phyloP scores from a whole-genome alignment of 2,329 filamentous ascomycete genomes.

The Trichoderma koningii region DNA sequence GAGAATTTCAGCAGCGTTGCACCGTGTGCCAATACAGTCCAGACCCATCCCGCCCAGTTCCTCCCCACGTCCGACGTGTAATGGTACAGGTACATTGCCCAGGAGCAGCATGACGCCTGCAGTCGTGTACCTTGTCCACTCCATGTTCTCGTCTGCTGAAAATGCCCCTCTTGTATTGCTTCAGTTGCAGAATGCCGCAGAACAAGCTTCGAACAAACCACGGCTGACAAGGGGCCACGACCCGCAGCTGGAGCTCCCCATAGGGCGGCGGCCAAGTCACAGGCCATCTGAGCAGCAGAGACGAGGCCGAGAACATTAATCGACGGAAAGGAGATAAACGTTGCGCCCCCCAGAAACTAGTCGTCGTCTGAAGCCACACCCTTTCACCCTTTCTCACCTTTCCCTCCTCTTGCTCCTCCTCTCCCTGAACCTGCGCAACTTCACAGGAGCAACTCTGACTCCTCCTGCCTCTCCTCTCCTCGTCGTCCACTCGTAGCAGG shows the following conservation, averaged over 20 bases:
- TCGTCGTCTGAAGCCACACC: constrained; percentile 17
- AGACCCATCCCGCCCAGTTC: neutral
- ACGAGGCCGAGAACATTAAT: neutral
- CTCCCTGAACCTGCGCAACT: neutral
- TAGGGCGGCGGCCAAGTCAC: constrained; percentile 15
- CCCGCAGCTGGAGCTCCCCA: constrained; percentile 25
- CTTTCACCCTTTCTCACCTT: neutral
- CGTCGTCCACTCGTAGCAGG: neutral
- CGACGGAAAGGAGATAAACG: constrained; percentile 24
- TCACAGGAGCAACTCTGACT: neutral
- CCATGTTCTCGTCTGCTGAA: neutral
- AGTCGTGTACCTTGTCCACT: neutral
- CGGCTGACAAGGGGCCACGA: constrained; percentile 26
- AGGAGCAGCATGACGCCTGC: neutral
- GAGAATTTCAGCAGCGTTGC: constrained; percentile 16
- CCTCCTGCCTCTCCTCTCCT: neutral
- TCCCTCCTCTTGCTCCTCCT: neutral
- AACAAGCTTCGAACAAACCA: constrained; percentile 24
- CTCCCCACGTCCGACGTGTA: neutral
- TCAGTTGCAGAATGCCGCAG: constrained; percentile 8
- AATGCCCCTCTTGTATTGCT: constrained; percentile 9
- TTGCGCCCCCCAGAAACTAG: constrained; percentile 11
- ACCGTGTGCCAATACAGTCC: constrained; percentile 18
- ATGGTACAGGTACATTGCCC: neutral
- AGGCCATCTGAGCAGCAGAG: neutral